These are phyloP conservation scores for Rauvolfia tetraphylla DNA, from an alignment of 257 asterid genomes.

Conservation along the genomic window DNA sequence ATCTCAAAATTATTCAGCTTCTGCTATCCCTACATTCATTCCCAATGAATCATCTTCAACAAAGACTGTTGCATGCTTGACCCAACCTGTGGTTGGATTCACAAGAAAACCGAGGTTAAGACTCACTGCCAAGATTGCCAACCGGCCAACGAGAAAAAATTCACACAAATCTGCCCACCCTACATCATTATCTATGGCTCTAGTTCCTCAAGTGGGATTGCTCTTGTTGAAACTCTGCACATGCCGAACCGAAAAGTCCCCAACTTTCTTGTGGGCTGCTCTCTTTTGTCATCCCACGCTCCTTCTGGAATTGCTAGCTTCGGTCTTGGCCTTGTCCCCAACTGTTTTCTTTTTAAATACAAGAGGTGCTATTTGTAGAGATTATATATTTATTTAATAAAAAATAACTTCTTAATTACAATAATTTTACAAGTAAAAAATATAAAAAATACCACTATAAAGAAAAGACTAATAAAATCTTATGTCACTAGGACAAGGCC, in stretches of 20 bases:
- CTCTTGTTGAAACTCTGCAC: conserved; percentile 59
- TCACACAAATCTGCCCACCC: conserved; percentile 75
- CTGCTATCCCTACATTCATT: conserved; percentile 42
- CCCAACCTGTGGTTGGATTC: conserved; percentile 79
- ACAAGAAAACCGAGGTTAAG: conserved; percentile 35
- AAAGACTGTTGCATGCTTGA: conserved; percentile 57
- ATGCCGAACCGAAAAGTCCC: conserved; percentile 34
- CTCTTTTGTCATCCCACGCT: conserved; percentile 55
- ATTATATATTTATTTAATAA: too few relatives aligned
- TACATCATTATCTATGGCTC: conserved; percentile 66
- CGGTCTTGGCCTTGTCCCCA: conserved; percentile 68
- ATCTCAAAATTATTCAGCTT: conserved; percentile 52
- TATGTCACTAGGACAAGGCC: too few relatives aligned
- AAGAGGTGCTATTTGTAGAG: too few relatives aligned
- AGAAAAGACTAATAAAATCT: too few relatives aligned
- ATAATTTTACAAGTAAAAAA: too few relatives aligned
- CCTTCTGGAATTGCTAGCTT: conserved; percentile 90
- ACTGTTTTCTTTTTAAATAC: too few relatives aligned
- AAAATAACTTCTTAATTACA: too few relatives aligned
- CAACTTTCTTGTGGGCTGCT: conserved; percentile 73
- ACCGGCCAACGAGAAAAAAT: conserved; percentile 24
- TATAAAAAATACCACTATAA: too few relatives aligned
- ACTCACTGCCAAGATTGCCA: conserved; percentile 51
- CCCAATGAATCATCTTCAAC: conserved; percentile 74
- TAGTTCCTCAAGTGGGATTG: conserved; percentile 73